Percentiles rank a stretch among this genome's conserved stretches.
Evolutionary conservation across 1,284 basidiomycete species (phyloP).

Genomic region (Irpex rosettiformis): DNA sequence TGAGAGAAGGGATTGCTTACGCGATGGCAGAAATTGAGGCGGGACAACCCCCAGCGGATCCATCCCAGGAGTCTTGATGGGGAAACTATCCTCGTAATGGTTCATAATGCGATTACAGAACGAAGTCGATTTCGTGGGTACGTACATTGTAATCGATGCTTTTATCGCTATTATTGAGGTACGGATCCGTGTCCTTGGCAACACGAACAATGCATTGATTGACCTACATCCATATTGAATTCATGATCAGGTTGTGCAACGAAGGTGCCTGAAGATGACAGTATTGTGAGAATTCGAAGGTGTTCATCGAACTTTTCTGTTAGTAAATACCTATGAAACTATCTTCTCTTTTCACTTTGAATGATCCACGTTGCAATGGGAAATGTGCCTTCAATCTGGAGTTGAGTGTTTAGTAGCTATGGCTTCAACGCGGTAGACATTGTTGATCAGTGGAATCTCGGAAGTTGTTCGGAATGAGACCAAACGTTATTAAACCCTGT

Average conservation of each 20-base stretch:
- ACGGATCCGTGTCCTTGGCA: not conserved
- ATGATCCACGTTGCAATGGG: constrained; percentile 29
- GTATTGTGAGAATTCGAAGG: not conserved
- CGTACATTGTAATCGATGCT: constrained; percentile 62
- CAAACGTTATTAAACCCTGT: constrained; percentile 36
- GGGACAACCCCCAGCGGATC: too few species aligned
- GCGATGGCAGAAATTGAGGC: too few species aligned
- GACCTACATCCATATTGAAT: constrained; percentile 34
- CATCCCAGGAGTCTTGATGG: too few species aligned
- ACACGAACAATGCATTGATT: not conserved
- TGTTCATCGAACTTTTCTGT: not conserved
- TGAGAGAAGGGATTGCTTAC: constrained; percentile 31
- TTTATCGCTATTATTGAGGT: constrained; percentile 32
- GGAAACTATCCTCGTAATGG: too few species aligned
- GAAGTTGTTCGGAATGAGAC: constrained; percentile 34
- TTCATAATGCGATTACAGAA: too few species aligned
- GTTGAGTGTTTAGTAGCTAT: not conserved
- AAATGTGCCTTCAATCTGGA: constrained; percentile 35
- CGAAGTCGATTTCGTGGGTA: constrained; percentile 32
- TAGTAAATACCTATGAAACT: constrained; percentile 32
- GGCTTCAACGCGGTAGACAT: not conserved
- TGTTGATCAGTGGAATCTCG: constrained; percentile 32
- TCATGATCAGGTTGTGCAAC: constrained; percentile 47
- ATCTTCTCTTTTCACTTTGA: constrained; percentile 24
- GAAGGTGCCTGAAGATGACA: constrained; percentile 23